phyloP scores from a whole-genome alignment of 2,329 filamentous ascomycete species.

The Aschersonia sp. region DNA sequence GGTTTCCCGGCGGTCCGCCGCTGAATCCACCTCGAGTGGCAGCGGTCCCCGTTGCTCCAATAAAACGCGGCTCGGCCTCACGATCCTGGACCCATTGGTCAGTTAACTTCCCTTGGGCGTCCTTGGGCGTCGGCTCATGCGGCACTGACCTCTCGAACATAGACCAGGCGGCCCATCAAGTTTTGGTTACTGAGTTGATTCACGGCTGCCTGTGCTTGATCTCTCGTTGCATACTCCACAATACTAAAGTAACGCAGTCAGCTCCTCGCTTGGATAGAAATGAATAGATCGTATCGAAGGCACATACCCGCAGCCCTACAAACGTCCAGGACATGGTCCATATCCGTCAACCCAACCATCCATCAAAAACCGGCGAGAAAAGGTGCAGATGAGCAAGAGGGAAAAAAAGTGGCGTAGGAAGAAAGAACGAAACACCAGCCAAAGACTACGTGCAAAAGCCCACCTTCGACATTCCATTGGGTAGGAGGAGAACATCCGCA shows the following conservation, averaged over 20 bases:
- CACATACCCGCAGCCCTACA: slow-evolving; percentile 99
- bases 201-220: slow-evolving; percentile 96
- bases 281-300: no score
- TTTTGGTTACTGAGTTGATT: slow-evolving; percentile 98
- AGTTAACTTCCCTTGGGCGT: background rate
- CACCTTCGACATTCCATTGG: slow-evolving; percentile 99
- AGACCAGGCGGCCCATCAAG: slow-evolving; percentile 94
- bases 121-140: background rate
- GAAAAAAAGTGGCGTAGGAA: slow-evolving; percentile 43
- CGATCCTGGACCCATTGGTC: slow-evolving; percentile 52
- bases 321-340: slow-evolving; percentile 74
- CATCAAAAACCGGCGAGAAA: slow-evolving; percentile 53
- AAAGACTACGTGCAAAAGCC: slow-evolving; percentile 79
- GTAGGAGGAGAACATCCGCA: slow-evolving; percentile 97
- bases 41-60: slow-evolving; percentile 50
- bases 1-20: slow-evolving; percentile 35
- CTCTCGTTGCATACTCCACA: slow-evolving; percentile 99
- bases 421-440: slow-evolving; percentile 51
- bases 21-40: slow-evolving; percentile 47
- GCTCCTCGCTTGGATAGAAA: background rate
- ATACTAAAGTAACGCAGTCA: slow-evolving; percentile 43
- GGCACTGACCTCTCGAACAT: slow-evolving; percentile 77
- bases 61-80: slow-evolving; percentile 94
- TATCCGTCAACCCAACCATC: slow-evolving; percentile 98
- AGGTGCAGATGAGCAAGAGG: slow-evolving; percentile 31